phyloP scores from a whole-genome alignment of 768 basidiomycete genomes.

The Dioszegia aurantiaca region DNA sequence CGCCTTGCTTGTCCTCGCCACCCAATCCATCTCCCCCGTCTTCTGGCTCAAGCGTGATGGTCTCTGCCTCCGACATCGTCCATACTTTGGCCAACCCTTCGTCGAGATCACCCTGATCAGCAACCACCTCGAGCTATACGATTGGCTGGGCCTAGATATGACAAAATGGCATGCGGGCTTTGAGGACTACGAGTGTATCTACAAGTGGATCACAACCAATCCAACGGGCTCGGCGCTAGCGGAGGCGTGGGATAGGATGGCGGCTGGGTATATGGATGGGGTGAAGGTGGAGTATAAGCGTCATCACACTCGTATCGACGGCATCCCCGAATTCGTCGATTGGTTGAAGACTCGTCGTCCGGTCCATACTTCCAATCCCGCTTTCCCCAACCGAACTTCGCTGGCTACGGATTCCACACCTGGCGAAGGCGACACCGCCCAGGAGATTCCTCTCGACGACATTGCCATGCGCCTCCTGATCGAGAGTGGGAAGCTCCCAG shows the following conservation, averaged over 20 bases:
- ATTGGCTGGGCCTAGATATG: conserved; percentile 8
- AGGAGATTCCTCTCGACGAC: conserved; percentile 7
- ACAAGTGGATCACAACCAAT: conserved; percentile 11
- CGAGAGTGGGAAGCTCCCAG: background rate
- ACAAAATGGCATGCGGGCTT: background rate
- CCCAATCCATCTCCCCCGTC: background rate
- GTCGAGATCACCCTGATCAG: conserved; percentile 7
- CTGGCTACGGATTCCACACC: too few species aligned
- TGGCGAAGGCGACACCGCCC: background rate
- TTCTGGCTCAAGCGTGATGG: conserved; percentile 7
- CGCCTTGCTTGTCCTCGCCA: conserved; percentile 12
- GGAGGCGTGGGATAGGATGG: conserved; percentile 7
- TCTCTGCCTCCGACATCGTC: conserved; percentile 6
- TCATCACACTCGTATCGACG: conserved; percentile 4
- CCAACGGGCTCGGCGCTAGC: background rate
- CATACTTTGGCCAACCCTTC: conserved; percentile 3
- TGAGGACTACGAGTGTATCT: conserved; percentile 8
- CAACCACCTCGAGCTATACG: background rate
- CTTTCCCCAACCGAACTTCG: too few species aligned
- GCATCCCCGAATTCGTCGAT: conserved; percentile 7
- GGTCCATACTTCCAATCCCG: too few species aligned
- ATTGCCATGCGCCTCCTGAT: background rate
- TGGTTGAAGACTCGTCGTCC: conserved; percentile 3
- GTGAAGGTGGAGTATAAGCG: conserved; percentile 7
- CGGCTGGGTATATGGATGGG: conserved; percentile 9